phyloP scores from a whole-genome alignment of 768 basidiomycete species.

The Podaxis rugospora region DNA sequence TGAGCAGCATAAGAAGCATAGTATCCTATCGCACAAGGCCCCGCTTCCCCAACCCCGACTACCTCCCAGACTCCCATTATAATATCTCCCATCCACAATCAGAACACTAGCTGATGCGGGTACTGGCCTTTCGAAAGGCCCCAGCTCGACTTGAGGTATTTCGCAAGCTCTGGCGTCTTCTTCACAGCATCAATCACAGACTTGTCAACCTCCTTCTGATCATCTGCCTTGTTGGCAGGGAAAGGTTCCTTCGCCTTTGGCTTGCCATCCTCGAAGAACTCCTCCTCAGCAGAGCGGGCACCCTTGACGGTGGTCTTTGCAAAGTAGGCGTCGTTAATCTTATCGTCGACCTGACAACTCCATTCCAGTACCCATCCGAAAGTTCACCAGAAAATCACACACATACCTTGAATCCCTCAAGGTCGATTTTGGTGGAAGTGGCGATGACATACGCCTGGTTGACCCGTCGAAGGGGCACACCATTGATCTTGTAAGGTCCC shows the following conservation, averaged over 20 bases:
- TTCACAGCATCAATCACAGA: constrained; percentile 79
- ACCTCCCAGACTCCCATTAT: not conserved
- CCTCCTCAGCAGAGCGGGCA: constrained; percentile 82
- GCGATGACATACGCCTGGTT: constrained; percentile 99
- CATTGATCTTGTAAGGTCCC: constrained; percentile 97
- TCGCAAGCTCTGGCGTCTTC: constrained; percentile 85
- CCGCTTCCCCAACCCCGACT: constrained; percentile 15
- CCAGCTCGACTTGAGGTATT: constrained; percentile 91
- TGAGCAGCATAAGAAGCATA: constrained; percentile 8
- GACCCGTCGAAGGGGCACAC: constrained; percentile 95
- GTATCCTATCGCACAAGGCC: constrained; percentile 10
- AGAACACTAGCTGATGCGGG: constrained; percentile 94
- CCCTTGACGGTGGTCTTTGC: constrained; percentile 70
- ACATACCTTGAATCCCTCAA: constrained; percentile 70
- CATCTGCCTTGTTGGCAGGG: constrained; percentile 81
- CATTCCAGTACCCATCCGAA: not conserved
- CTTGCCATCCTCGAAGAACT: constrained; percentile 95
- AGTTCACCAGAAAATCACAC: not conserved
- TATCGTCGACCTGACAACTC: constrained; percentile 65
- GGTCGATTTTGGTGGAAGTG: constrained; percentile 90
- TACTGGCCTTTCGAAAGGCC: constrained; percentile 96
- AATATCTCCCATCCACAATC: constrained; percentile 23
- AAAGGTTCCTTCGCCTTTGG: constrained; percentile 85
- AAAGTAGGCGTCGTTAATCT: constrained; percentile 95
- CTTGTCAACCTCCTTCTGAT: constrained; percentile 87